Evolutionary conservation across 257 asterid species (phyloP), one percentile per base, ranked within the genome.

Genomic region (Nicotiana tabacum): DNA sequence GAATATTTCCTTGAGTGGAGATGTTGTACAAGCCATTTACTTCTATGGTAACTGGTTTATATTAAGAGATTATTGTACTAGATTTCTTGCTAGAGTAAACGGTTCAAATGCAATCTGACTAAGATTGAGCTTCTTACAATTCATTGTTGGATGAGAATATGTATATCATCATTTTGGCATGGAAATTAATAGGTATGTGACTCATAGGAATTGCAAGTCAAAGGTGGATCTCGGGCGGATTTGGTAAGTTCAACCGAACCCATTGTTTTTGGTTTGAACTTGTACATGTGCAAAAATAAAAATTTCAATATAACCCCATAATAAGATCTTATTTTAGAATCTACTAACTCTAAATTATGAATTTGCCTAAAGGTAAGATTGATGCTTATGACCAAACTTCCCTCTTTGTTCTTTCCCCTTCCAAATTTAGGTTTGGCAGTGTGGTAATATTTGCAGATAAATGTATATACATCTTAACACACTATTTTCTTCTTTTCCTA

Each of bases 1-100:
- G 91, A 88, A 86, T 67, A 58, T 68, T 35, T 57, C 82, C 83
- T 86, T 51, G 46, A 30, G 72, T 30, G 21, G 72, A 48, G 5
- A 74, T 72, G 61, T 55, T 83, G 58, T 76, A 62, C 11, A 12
- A 70, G 76, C 46, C 57, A 55, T 82, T 66, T 80, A 9, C 43
- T 81, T 27, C 21, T 21, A 17, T 32, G 81, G 82, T 82, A 83
- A 85, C 53, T 68, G 66, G 9, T 78, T 72, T 78, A 80, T 81
- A 78, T 80, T 56, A 83, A 17, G 83, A 58, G 67, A 69, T 67
- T 60, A 70, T 11, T 37, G 46, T 70, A n/a, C 35, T 70, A 11
- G 78, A n/a, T 39, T 70, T n/a, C 78, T 70, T 70, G 78, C 12
- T 43, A 70, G 43, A 21, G 60, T 3, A 70, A 70, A 70, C 32